Evolutionary conservation across 768 basidiomycete species (phyloP), one percentile per base, ranked within the genome.

Genomic region (Candolleomyces aberdarensis): DNA sequence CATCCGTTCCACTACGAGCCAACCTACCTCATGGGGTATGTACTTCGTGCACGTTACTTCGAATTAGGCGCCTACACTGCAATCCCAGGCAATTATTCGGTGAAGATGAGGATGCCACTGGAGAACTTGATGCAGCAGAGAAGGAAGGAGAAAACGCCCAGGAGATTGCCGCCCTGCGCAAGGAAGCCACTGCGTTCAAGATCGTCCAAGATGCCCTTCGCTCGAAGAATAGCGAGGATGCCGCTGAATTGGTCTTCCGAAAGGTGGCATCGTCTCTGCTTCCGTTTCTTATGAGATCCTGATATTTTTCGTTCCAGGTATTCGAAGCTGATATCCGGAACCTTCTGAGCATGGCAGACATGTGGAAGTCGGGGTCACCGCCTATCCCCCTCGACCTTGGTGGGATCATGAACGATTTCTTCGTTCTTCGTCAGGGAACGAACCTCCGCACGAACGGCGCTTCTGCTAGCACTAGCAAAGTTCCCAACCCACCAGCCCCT

Each of bases 1-100:
- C 0, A 98, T 99, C 65, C 88, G 96, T 43, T 94, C 94, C 2
- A 98, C 97, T 0, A 96, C 97, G 0, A 93, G 91, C 60, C 96
- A 96, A 64, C 94, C 60, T 98, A 98, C 77, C 86, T 99, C 13
- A 84, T 98, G 67, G 88, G 91, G 96, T 93, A 66, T 70, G 90
- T 75, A 5, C 1, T 53, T 17, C 51, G 53, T 53, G 31, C 14
- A 11, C 50, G 40, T 26, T 41, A 19, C 66, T 43, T 26, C 19
- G 19, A 46, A 36, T 36, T 62, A 58, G 49, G 40, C 41, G 46
- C 43, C 55, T 60, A 57, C 62, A 36, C 11, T 11, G 36, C 53
- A 57, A 44, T 31, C 52, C 53, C 65, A 97, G 95, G 17, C 95
- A 98, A 74, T 74, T 99, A 9, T 98, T 98, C 65, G 97, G 97